Conservation (phyloP, 2,329 filamentous ascomycete species). For the Xylariaceae sp. region DNA sequence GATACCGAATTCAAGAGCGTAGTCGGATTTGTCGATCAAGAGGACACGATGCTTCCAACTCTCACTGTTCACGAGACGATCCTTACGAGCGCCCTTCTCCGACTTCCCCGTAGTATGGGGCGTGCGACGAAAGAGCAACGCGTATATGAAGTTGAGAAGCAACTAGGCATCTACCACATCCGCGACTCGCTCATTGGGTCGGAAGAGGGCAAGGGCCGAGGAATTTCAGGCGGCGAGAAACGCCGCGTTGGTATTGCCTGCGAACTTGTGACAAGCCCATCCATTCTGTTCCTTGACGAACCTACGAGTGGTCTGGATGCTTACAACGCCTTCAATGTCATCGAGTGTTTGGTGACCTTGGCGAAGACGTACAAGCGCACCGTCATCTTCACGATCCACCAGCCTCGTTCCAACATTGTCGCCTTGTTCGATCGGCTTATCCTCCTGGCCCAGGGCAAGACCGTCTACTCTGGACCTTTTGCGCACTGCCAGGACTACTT, state of each 20-base stretch:
- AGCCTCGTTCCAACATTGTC: constrained; percentile 96
- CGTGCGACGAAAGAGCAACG: constrained; percentile 82
- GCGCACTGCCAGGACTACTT: constrained; percentile 87
- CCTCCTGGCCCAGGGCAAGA: constrained; percentile 80
- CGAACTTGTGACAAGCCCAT: constrained; percentile 94
- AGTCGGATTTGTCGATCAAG: constrained; percentile 95
- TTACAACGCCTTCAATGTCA: constrained; percentile 96
- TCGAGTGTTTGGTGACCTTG: constrained; percentile 90
- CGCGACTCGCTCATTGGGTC: constrained; percentile 94
- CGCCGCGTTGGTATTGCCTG: constrained; percentile 94
- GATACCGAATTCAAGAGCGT: constrained; percentile 86
- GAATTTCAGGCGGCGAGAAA: constrained; percentile 96
- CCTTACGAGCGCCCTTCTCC: constrained; percentile 83
- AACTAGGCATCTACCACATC: constrained; percentile 91
- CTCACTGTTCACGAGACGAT: constrained; percentile 98
- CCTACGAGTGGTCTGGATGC: constrained; percentile 94
- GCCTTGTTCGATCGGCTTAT: constrained; percentile 94
- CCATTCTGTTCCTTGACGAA: constrained; percentile 94
- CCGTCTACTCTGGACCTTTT: constrained; percentile 92
- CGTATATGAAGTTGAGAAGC: constrained; percentile 89
- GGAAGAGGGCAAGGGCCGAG: constrained; percentile 88
- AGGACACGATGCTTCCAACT: constrained; percentile 94
- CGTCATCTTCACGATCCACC: constrained; percentile 97
- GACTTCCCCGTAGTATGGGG: constrained; percentile 90
- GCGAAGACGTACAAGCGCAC: constrained; percentile 97